Evolutionary conservation across 2,329 filamentous ascomycete genomes (phyloP), one percentile per base, ranked within the genome.

Genomic region (Myotisia sp.): DNA sequence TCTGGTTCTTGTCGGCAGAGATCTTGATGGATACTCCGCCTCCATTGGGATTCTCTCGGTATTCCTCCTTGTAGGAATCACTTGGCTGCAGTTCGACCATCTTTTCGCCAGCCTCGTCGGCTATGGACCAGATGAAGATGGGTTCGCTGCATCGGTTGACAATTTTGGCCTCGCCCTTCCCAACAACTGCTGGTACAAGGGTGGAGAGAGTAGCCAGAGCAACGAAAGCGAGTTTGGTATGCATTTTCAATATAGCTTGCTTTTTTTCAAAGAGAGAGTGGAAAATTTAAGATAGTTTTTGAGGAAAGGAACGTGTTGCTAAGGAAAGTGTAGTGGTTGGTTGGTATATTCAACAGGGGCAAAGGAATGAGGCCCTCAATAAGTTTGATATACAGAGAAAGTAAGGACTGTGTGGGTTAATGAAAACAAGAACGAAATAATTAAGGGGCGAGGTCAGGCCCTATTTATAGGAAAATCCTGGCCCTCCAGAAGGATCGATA

Each of bases 21-120:
- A 61, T 45, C 52, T 61, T 61, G 49, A 61, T 58, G 30, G 56
- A 60, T 41, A 60, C 44, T 42, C 58, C 58, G 28, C 58, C 58
- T 28, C 55, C 57, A 39, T 56, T 53, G 41, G 56, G 52, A 42
- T 47, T 39, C 41, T 34, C 38, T 36, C 45, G 45, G 51, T 51
- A 60, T 24, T 42, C 26, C 41, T 60, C 55, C 3, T 42, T 37
- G 49, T 53, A 58, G 42, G 38, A 47, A 17, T 53, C 54, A 34
- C 57, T 56, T 42, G 51, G 44, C 20, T 40, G 31, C 36, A 61
- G 43, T 37, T 45, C 54, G 29, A 52, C 38, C 54, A 56, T 60
- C 34, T 49, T 36, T 31, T 17, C 42, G 12, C 51, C 51, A 37
- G 49, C 51, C 12, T 42, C 43, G 35, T 54, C 44, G 40, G 51